Evolutionary conservation across 768 basidiomycete species (phyloP).

Genomic region (Naganishia vaughanmartiniae): DNA sequence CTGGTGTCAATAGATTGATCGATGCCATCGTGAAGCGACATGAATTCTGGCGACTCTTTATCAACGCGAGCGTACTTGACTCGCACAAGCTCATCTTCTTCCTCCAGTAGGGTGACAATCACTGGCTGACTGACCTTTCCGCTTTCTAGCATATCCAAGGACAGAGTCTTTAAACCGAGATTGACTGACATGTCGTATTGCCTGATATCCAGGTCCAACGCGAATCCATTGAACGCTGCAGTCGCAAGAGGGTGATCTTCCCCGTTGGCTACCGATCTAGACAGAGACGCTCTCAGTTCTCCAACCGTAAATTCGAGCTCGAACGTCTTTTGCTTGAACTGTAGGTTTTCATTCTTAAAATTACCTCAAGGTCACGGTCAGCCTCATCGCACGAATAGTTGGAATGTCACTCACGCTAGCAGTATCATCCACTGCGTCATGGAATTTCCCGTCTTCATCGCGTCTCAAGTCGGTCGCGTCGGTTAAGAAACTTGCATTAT

Average conservation of each 20-base stretch:
- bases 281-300: constrained; percentile 72
- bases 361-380: constrained; percentile 39
- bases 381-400: neutral
- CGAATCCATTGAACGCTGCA: constrained; percentile 74
- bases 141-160: constrained; percentile 69
- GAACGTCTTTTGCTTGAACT: constrained; percentile 64
- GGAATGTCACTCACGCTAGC: constrained; percentile 56
- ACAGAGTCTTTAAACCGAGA: constrained; percentile 72
- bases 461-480: constrained; percentile 30
- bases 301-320: constrained; percentile 86
- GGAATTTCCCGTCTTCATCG: constrained; percentile 56
- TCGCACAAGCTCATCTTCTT: constrained; percentile 64
- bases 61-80: constrained; percentile 78
- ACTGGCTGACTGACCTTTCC: constrained; percentile 52
- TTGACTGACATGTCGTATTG: constrained; percentile 85
- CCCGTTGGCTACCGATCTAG: constrained; percentile 63
- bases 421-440: constrained; percentile 67
- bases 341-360: constrained; percentile 52
- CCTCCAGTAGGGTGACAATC: constrained; percentile 39
- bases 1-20: constrained; percentile 83
- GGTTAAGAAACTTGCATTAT: constrained; percentile 56
- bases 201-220: constrained; percentile 68
- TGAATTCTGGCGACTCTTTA: constrained; percentile 79
- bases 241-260: constrained; percentile 74
- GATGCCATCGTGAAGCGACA: constrained; percentile 72